Evolutionary conservation across 306 rosid genomes (phyloP).

Genomic region (Alnus rubra): DNA sequence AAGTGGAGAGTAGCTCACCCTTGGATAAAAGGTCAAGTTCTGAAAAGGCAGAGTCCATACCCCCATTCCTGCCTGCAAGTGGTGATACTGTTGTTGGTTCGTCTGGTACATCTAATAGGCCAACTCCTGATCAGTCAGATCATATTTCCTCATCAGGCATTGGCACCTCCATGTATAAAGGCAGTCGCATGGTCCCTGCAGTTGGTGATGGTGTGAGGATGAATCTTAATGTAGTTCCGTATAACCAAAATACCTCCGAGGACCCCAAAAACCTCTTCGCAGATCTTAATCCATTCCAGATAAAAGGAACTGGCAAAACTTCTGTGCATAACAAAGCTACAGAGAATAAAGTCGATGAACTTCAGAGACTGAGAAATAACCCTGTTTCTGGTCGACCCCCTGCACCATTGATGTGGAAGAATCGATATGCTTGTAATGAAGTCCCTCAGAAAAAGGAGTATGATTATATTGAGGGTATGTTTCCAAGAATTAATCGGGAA

Average conservation of each 20-base stretch:
- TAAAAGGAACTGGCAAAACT: constrained; percentile 84
- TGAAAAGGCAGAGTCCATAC: constrained; percentile 56
- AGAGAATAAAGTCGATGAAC: constrained; percentile 68
- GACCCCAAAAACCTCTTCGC: constrained; percentile 80
- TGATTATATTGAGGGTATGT: constrained; percentile 39
- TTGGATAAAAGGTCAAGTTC: constrained; percentile 48
- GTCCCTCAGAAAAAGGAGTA: constrained; percentile 62
- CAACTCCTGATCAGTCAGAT: constrained; percentile 45
- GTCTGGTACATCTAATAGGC: constrained; percentile 44
- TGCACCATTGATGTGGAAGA: constrained; percentile 77
- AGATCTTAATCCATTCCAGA: constrained; percentile 87
- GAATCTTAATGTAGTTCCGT: constrained; percentile 84
- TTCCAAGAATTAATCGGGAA: constrained; percentile 49
- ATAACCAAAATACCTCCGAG: constrained; percentile 59
- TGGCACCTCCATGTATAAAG: constrained; percentile 62
- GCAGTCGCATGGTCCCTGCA: constrained; percentile 65
- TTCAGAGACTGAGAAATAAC: constrained; percentile 49
- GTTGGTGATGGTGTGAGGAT: constrained; percentile 69
- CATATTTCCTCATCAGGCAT: constrained; percentile 49
- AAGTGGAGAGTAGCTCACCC: constrained; percentile 34
- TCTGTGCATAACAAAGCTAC: constrained; percentile 53
- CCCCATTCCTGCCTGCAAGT: constrained; percentile 42
- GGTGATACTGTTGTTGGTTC: constrained; percentile 52
- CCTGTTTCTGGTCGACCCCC: constrained; percentile 64
- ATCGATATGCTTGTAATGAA: constrained; percentile 67